A percentile compares a stretch with the other conserved stretches of the same genome.
Evolutionary conservation across 1,139 yeast species (phyloP).

Genomic region (Protomyces pachydermus): DNA sequence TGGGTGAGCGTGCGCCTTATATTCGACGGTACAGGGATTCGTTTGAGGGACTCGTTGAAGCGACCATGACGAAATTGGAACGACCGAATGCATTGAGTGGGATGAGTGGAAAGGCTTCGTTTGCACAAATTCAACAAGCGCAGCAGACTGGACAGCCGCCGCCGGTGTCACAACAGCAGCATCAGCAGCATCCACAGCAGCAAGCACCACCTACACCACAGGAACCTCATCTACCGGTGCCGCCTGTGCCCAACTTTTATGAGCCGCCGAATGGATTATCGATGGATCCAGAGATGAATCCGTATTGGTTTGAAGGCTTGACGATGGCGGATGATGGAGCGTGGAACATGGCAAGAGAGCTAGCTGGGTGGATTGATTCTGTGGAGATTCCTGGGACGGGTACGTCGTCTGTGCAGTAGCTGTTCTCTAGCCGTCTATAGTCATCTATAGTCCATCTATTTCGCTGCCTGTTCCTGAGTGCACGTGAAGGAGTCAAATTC

Average conservation of each 20-base stretch:
- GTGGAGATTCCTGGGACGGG: background rate
- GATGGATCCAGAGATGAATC: background rate
- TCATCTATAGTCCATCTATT: background rate
- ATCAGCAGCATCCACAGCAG: background rate
- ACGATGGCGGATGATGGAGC: conserved; percentile 1
- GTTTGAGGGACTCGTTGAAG: background rate
- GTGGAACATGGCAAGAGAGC: background rate
- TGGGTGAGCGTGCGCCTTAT: conserved; percentile 1
- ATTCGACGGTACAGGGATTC: background rate
- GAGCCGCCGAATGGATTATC: background rate
- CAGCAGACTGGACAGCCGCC: background rate
- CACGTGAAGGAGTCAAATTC: background rate
- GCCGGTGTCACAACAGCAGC: background rate
- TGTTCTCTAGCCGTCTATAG: background rate
- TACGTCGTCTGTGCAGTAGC: background rate
- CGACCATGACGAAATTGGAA: conserved; percentile 1
- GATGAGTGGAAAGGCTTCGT: background rate
- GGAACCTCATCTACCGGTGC: background rate
- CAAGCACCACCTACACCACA: background rate
- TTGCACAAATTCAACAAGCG: background rate
- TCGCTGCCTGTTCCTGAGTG: background rate
- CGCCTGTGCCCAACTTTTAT: background rate
- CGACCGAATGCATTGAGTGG: background rate
- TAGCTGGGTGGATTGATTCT: background rate
- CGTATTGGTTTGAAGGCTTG: background rate